These are phyloP conservation scores for Tricladium varicosporioides DNA, from an alignment of 2,329 filamentous ascomycete species.

Conservation along the genomic window DNA sequence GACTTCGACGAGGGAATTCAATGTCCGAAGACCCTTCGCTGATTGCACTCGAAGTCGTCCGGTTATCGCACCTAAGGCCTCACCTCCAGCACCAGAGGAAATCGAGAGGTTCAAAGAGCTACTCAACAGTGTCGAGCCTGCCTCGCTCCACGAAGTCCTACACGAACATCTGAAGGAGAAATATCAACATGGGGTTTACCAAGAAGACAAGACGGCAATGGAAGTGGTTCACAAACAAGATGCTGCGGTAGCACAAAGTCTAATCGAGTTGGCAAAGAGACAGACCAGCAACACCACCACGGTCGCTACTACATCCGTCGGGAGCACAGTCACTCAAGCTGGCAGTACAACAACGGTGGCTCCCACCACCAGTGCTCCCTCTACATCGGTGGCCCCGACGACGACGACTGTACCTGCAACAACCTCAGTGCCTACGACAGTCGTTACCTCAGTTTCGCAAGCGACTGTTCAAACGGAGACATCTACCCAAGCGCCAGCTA, in stretches of 20 bases:
- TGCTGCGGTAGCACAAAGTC: conserved; percentile 57
- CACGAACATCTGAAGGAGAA: conserved; percentile 60
- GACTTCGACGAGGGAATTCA: conserved; percentile 28
- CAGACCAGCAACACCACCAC: conserved; percentile 38
- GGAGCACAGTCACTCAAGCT: background rate
- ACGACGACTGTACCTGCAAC: background rate
- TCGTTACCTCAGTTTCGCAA: conserved; percentile 2
- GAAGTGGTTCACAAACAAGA: conserved; percentile 61
- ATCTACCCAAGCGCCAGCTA: background rate
- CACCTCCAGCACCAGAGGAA: conserved; percentile 17
- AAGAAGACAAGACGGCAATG: conserved; percentile 61
- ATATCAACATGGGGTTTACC: conserved; percentile 68
- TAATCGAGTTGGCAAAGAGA: conserved; percentile 64
- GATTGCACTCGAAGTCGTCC: conserved; percentile 6
- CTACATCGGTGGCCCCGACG: too few relatives aligned
- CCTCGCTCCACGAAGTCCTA: conserved; percentile 64
- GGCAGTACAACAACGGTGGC: too few relatives aligned
- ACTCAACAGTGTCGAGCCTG: conserved; percentile 54
- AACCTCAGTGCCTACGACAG: background rate
- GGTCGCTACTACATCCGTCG: background rate
- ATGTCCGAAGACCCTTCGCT: background rate
- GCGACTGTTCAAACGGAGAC: background rate
- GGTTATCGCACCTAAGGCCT: background rate
- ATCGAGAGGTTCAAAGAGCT: conserved; percentile 49
- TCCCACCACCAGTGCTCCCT: too few relatives aligned